Percentiles rank a stretch among this genome's conserved stretches.
phyloP scores from a whole-genome alignment of 2,329 filamentous ascomycete species.

The Ophiostoma himal-ulmi region DNA sequence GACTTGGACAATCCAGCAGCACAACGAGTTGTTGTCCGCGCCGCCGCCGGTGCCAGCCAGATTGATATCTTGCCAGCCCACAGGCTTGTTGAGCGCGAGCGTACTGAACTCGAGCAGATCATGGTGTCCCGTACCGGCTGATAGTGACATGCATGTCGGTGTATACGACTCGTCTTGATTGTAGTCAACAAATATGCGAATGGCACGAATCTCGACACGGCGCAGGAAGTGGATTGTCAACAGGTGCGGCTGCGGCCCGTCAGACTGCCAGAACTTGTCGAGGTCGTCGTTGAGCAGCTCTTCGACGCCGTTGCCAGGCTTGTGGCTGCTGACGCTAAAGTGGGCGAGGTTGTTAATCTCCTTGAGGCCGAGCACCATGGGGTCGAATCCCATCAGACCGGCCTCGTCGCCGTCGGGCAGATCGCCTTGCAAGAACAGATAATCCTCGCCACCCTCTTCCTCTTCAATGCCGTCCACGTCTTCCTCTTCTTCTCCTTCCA shows the following conservation, averaged over 20 bases:
- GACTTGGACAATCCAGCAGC: constrained; percentile 85
- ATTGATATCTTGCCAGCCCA: constrained; percentile 86
- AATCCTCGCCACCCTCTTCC: constrained; percentile 16
- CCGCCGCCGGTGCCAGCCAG: constrained; percentile 50
- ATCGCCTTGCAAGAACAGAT: constrained; percentile 14
- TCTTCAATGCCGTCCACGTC: neutral
- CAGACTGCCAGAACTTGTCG: constrained; percentile 77
- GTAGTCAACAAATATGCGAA: constrained; percentile 86
- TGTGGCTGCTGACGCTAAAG: constrained; percentile 76
- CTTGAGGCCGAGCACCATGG: constrained; percentile 57
- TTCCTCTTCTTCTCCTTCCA: neutral
- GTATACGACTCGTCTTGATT: constrained; percentile 93
- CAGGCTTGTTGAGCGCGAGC: constrained; percentile 70
- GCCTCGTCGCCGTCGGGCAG: constrained; percentile 24
- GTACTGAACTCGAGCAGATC: constrained; percentile 83
- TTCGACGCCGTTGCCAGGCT: constrained; percentile 71
- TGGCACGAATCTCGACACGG: constrained; percentile 68
- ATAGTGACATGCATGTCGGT: constrained; percentile 83
- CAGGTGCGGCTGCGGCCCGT: constrained; percentile 76
- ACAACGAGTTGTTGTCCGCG: constrained; percentile 65
- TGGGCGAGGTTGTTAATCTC: constrained; percentile 80
- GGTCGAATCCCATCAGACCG: constrained; percentile 40
- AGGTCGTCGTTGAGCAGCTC: constrained; percentile 70
- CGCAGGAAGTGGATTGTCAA: constrained; percentile 80
- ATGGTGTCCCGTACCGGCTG: constrained; percentile 84